Conservation (phyloP, 2,329 filamentous ascomycete genomes). For the Clonostachys solani region DNA sequence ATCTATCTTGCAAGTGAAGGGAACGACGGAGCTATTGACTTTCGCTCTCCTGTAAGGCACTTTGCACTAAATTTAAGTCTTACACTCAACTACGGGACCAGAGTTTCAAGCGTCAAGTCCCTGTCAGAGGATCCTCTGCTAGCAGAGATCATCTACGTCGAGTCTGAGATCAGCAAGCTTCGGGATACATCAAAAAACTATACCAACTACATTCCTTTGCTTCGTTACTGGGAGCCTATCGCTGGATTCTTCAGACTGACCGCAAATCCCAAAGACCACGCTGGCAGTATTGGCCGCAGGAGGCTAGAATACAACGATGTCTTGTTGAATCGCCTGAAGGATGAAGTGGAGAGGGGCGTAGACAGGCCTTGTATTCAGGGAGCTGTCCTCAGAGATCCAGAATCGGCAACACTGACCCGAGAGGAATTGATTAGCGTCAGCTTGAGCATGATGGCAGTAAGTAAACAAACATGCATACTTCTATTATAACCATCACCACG, state of each 20-base stretch:
- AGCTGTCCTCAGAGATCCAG: constrained; percentile 63
- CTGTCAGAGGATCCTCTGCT: constrained; percentile 15
- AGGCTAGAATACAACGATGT: constrained; percentile 10
- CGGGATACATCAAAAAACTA: constrained; percentile 12
- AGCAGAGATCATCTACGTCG: constrained; percentile 12
- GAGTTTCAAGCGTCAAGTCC: constrained; percentile 15
- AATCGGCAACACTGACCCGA: constrained; percentile 57
- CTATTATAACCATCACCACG: background rate
- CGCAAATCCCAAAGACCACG: background rate
- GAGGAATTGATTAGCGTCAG: constrained; percentile 64
- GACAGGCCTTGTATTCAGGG: constrained; percentile 65
- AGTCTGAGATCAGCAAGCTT: constrained; percentile 10
- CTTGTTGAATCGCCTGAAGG: constrained; percentile 9
- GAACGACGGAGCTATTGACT: constrained; percentile 48
- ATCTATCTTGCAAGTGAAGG: constrained; percentile 53
- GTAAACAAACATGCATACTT: background rate
- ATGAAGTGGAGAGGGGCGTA: constrained; percentile 38
- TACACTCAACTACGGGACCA: constrained; percentile 61
- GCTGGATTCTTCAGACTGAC: background rate
- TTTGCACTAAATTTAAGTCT: constrained; percentile 61
- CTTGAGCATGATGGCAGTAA: constrained; percentile 48
- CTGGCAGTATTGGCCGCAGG: constrained; percentile 9
- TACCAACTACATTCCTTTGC: constrained; percentile 13
- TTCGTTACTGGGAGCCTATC: constrained; percentile 7
- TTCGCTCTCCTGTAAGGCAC: constrained; percentile 57